Conservation (phyloP, 2,329 filamentous ascomycete species). For the Biscogniauxia sp. region DNA sequence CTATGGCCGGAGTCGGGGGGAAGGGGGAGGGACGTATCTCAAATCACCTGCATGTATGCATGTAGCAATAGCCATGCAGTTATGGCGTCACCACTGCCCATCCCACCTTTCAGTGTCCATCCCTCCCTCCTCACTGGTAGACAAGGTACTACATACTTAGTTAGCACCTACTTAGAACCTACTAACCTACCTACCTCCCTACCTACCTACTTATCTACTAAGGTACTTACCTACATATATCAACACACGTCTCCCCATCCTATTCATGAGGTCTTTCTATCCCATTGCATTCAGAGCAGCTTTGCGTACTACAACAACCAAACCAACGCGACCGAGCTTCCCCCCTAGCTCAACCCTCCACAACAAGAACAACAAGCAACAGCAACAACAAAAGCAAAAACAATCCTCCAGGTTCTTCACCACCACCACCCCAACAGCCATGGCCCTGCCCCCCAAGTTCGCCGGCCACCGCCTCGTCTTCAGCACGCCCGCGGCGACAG, state of each 20-base stretch:
- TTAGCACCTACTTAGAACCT: too few relatives aligned
- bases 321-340: background rate
- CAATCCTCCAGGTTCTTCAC: constrained; percentile 1
- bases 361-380: too few relatives aligned
- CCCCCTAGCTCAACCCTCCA: background rate
- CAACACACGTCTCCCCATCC: background rate
- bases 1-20: background rate
- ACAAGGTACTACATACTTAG: too few relatives aligned
- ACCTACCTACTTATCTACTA: too few relatives aligned
- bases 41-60: constrained; percentile 17
- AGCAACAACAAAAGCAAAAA: background rate
- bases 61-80: background rate
- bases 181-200: too few relatives aligned
- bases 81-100: background rate
- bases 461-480: constrained; percentile 66
- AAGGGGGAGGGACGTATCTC: constrained; percentile 3
- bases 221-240: background rate
- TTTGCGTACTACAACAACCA: background rate
- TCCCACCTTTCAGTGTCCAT: background rate
- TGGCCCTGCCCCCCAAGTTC: constrained; percentile 78
- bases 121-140: background rate
- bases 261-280: background rate
- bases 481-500: constrained; percentile 33
- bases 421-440: constrained; percentile 34
- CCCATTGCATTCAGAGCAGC: background rate